Base-by-base conservation (phyloP, 192 early-diverging fungal genomes). In the Linnemannia elongata region DNA sequence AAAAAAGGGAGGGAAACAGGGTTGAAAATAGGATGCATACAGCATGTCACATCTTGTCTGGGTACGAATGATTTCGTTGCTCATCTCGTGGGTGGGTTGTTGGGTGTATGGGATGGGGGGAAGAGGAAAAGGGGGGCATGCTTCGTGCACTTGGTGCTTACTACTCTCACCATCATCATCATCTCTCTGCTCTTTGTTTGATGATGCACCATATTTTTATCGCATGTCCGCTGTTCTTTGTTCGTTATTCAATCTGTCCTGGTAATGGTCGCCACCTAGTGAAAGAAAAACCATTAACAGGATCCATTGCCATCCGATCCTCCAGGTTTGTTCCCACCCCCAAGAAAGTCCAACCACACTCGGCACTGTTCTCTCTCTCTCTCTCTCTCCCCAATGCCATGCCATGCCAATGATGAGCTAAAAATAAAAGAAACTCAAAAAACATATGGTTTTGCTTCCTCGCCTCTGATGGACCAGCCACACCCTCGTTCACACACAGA, bases 351-450 rank as follows among this genome's bases (percentile, higher is more conserved):
- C 52, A 54, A 6, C 20, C 52, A 18, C 52, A 24, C 52, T 54
- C 6, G 52, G 22, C 52, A 54, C 2, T 2, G 52, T 22, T 45
- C 44, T 45, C 12, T 9, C 13, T 45, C 1, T n/a, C n/a, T n/a
- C n/a, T n/a, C n/a, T n/a, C n/a, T n/a, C n/a, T n/a, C 44, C 44
- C 22, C 52, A 17, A 12, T 22, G 18, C 52, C 52, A 54, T n/a
- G 22, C 54, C 22, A n/a, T 57, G 55, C n/a, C 17, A 57, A 54
- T 57, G 6, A 18, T 52, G 49, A 52, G 49, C 49, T 52, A 52
- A 52, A 52, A 52, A 52, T 52, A 52, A 52, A 52, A 44, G 42
- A 45, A 52, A 52, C 33, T 71, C 41, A 41, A 71, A 71, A 71
- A 22, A 18, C 60, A 77, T 57, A 33, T 57, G 18, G 39, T 9